Conservation (phyloP, 306 rosid species). For the Citrullus colocynthis region DNA sequence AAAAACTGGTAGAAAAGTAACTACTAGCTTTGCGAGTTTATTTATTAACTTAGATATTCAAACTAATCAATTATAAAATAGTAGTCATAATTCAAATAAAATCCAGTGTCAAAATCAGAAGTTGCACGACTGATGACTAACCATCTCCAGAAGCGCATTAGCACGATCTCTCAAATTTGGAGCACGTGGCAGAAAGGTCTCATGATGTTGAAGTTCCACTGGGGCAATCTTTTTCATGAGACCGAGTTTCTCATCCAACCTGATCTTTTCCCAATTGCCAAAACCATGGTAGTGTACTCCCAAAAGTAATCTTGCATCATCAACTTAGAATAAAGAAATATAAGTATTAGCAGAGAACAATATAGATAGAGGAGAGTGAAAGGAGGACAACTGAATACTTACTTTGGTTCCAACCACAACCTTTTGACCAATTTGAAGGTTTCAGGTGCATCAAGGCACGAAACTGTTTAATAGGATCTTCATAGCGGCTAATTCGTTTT, state of each 20-base stretch:
- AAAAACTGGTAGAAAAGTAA: neutral
- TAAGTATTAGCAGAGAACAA: neutral
- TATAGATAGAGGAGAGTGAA: neutral
- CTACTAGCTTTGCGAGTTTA: neutral
- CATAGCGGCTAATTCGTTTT: slow-evolving; percentile 87
- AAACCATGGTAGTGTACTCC: slow-evolving; percentile 92
- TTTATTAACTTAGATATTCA: neutral
- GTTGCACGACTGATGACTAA: slow-evolving; percentile 20
- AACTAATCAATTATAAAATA: neutral
- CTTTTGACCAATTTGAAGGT: slow-evolving; percentile 98
- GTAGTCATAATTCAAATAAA: neutral
- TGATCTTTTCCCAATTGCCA: slow-evolving; percentile 93
- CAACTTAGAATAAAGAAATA: slow-evolving; percentile 43
- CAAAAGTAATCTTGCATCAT: slow-evolving; percentile 95
- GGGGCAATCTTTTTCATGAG: slow-evolving; percentile 93
- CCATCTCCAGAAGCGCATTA: slow-evolving; percentile 93
- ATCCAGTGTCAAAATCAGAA: neutral
- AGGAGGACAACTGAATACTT: slow-evolving; percentile 27
- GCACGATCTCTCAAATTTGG: slow-evolving; percentile 98
- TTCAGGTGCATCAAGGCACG: slow-evolving; percentile 74
- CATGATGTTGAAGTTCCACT: slow-evolving; percentile 96
- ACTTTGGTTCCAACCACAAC: slow-evolving; percentile 99
- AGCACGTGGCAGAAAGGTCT: slow-evolving; percentile 95
- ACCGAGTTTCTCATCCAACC: slow-evolving; percentile 93
- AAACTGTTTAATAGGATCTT: slow-evolving; percentile 83